Evolutionary conservation across 805 yeast species (phyloP), one percentile per base, ranked within the genome.

Genomic region (Brettanomyces sp.): DNA sequence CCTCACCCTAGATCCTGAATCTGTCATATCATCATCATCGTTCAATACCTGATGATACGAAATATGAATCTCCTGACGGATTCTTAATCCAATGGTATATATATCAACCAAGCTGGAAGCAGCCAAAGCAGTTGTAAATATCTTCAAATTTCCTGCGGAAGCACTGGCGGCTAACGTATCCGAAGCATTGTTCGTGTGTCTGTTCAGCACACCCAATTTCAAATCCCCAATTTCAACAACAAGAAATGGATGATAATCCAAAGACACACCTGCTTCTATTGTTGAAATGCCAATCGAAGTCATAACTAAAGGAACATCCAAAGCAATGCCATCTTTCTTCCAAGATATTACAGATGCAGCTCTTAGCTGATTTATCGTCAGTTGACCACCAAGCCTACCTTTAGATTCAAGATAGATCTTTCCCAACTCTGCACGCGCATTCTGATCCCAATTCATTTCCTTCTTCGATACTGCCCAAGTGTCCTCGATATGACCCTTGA

Each of bases 211-310:
- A 24, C 77, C 78, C 13, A 83, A 62, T 11, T 72, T 65, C 24
- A 79, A 65, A 1, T 66, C 64, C 5, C 68, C 62, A 21, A 83
- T 60, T 13, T 72, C 70, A 3, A 80, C 76, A 41, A 91, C 74
- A 33, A 86, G 74, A 60, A 93, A 89, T 14, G 86, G 77, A 58
- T 91, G 96, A 59, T 80, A 88, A 59, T 93, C 98, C 55, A 91
- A 79, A 0, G 89, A 80, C 4, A 81, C 65, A 55, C 83, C 84
- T 3, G 76, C 55, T 25, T 80, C 78, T 21, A 86, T 54, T 4
- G 70, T 65, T 2, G 68, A 78, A 32, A 88, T 58, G 0, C 82
- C 80, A 4, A 78, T 67, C 0, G 82, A 70, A 3, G 84, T 58
- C 22, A 80, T 71, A 3, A 91, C 81, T 47, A 85, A 60, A 0